These are phyloP conservation scores for Colletotrichum eremochloae DNA, from an alignment of 2,329 filamentous ascomycete species.

Conservation along the genomic window DNA sequence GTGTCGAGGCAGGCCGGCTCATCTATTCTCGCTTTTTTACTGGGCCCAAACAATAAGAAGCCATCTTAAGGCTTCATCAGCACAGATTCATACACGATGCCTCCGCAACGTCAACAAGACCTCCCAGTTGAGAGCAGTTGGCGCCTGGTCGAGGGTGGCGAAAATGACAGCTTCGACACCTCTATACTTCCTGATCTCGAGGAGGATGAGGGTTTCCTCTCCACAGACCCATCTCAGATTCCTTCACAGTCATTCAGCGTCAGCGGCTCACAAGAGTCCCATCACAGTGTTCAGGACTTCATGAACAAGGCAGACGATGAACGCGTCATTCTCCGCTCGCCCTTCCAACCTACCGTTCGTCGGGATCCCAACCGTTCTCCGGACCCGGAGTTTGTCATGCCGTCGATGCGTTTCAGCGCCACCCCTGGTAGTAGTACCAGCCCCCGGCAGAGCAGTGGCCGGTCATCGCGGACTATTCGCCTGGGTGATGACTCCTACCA, in stretches of 20 bases:
- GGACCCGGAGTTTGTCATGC: slow-evolving; percentile 68
- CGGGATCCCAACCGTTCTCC: slow-evolving; percentile 54
- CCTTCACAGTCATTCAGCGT: slow-evolving; percentile 59
- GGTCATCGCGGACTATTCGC: slow-evolving; percentile 52
- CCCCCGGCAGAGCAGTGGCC: slow-evolving; percentile 52
- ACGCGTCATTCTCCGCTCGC: slow-evolving; percentile 65
- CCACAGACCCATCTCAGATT: slow-evolving; percentile 62
- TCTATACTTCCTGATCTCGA: slow-evolving; percentile 62
- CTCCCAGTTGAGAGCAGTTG: slow-evolving; percentile 67
- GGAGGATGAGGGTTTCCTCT: slow-evolving; percentile 55
- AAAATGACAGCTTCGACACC: slow-evolving; percentile 72
- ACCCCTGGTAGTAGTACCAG: slow-evolving; percentile 42
- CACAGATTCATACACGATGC: slow-evolving; percentile 25
- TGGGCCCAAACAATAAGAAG: background rate
- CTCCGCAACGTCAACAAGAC: slow-evolving; percentile 44
- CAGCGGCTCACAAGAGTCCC: slow-evolving; percentile 62
- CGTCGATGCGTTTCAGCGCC: slow-evolving; percentile 56
- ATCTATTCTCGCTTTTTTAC: background rate
- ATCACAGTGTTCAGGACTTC: slow-evolving; percentile 66
- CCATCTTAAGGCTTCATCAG: background rate
- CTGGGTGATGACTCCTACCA: slow-evolving; percentile 47
- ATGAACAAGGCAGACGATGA: slow-evolving; percentile 67
- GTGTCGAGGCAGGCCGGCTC: background rate
- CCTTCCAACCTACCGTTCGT: slow-evolving; percentile 66
- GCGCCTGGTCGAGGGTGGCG: slow-evolving; percentile 71